Conservation (phyloP, 73 alveolate species). For the Urostyla sp. region DNA sequence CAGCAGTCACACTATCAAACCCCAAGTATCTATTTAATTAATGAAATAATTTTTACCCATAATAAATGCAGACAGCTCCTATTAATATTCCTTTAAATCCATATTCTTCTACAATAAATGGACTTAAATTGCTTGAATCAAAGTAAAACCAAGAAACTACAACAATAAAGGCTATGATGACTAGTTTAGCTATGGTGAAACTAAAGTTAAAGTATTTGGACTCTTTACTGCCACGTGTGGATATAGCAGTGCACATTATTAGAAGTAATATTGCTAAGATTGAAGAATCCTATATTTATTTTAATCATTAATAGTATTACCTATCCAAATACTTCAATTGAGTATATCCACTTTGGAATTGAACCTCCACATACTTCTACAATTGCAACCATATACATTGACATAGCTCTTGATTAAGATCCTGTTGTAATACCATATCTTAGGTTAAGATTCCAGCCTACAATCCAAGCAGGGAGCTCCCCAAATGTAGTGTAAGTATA, state of each 20-base stretch:
- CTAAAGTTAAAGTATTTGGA: conserved; percentile 33
- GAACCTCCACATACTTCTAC: conserved; percentile 7
- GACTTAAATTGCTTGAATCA: conserved; percentile 4
- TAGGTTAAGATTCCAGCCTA: conserved; percentile 57
- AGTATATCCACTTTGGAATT: conserved; percentile 18
- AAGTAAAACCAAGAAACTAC: conserved; percentile 21
- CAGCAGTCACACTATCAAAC: conserved; percentile 52
- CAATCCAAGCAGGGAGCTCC: conserved; percentile 62
- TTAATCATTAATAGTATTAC: conserved; percentile 1
- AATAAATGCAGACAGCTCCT: conserved; percentile 35
- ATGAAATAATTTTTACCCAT: too few species aligned
- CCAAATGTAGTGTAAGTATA: conserved; percentile 49
- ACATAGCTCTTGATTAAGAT: conserved; percentile 46
- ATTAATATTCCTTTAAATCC: conserved; percentile 19
- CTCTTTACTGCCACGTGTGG: conserved; percentile 11
- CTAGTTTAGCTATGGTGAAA: conserved; percentile 14
- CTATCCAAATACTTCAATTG: conserved; percentile 14
- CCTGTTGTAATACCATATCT: conserved; percentile 66
- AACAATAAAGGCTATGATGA: not conserved
- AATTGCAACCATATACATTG: conserved; percentile 42
- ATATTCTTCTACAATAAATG: conserved; percentile 18
- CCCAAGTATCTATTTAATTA: too few species aligned
- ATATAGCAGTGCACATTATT: conserved; percentile 9
- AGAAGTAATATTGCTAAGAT: conserved; percentile 5
- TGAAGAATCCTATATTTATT: conserved; percentile 26